Evolutionary conservation across 148 eudicot species (phyloP), one percentile per base, ranked within the genome.

Genomic region (Fagopyrum tataricum): DNA sequence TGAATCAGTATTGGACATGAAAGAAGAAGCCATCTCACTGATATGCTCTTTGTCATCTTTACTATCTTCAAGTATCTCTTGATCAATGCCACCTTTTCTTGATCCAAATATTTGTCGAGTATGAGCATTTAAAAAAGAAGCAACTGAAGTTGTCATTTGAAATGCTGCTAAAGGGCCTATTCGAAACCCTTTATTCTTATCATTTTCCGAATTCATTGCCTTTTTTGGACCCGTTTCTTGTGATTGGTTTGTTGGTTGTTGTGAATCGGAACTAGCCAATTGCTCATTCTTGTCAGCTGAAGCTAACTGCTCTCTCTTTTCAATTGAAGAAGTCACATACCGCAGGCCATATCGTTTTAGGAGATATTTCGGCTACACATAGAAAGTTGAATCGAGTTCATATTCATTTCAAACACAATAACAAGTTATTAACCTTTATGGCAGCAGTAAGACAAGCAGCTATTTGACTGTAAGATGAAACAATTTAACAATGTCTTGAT

Each of bases 1-100:
- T 4, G 97, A 91, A 58, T 93, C 95, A 7, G 95, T 89, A 75
- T 91, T 89, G 17, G 97, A 96, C 91, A 85, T 91, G 40, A 91
- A 83, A 47, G 98, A 88, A 49, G 96, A 91, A 59, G 85, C 73
- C 73, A 77, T 73, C 42, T 72, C 71, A 58, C 73, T 72, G 44
- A 8, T 76, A 41, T 20, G 31, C 6, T 46, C n/a, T 48, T 77
- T 80, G 47, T 55, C 68, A 62, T 69, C 80, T 10, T 8, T 44
- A 48, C 66, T 72, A 12, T 76, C 71, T n/a, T 83, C 81, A 52
- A 52, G 58, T 52, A 52, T 52, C 58, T 52, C 64, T 31, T 23
- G 64, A 58, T 23, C 64, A 58, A 58, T 4, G 13, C 89, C 79
- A 58, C 31, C 13, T 9, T 58, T 58, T 21, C 64, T 10, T 39